A percentile compares a stretch with the other conserved stretches of the same genome.
Evolutionary conservation across 1,139 yeast species (phyloP).

Genomic region (Suhomyces bolitotheri): DNA sequence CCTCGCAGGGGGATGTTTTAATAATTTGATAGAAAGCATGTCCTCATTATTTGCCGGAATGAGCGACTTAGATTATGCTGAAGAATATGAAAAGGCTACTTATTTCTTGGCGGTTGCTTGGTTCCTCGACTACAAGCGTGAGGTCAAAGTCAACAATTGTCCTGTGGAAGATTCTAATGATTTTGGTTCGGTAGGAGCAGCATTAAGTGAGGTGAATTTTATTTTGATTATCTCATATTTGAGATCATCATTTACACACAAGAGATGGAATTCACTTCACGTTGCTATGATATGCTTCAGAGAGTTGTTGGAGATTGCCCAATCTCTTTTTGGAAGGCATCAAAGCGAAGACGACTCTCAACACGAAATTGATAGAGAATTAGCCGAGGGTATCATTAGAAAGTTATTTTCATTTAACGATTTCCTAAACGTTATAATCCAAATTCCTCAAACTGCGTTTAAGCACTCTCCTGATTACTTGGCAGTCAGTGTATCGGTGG

Average conservation of each 20-base stretch:
- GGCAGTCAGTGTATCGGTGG: slow-evolving; percentile 62
- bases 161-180: slow-evolving; percentile 34
- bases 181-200: slow-evolving; percentile 66
- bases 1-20: slow-evolving; percentile 76
- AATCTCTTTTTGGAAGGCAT: slow-evolving; percentile 42
- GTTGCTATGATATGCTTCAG: slow-evolving; percentile 71
- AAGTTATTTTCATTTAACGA: slow-evolving; percentile 63
- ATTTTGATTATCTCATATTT: slow-evolving; percentile 59
- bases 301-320: slow-evolving; percentile 60
- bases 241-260: slow-evolving; percentile 51
- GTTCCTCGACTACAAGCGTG: slow-evolving; percentile 54
- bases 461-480: slow-evolving; percentile 67
- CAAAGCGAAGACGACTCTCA: slow-evolving; percentile 50
- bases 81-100: slow-evolving; percentile 41
- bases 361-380: slow-evolving; percentile 48
- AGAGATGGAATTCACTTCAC: slow-evolving; percentile 60
- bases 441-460: slow-evolving; percentile 64
- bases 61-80: slow-evolving; percentile 38
- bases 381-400: slow-evolving; percentile 50
- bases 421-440: slow-evolving; percentile 58
- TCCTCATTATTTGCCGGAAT: slow-evolving; percentile 46
- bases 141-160: slow-evolving; percentile 10
- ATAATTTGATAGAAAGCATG: slow-evolving; percentile 56
- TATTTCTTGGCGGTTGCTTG: slow-evolving; percentile 69
- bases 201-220: slow-evolving; percentile 65